Percentiles rank a stretch among this genome's conserved stretches.
Evolutionary conservation across 805 yeast genomes (phyloP).

Genomic region (Monosporozyma servazzii): DNA sequence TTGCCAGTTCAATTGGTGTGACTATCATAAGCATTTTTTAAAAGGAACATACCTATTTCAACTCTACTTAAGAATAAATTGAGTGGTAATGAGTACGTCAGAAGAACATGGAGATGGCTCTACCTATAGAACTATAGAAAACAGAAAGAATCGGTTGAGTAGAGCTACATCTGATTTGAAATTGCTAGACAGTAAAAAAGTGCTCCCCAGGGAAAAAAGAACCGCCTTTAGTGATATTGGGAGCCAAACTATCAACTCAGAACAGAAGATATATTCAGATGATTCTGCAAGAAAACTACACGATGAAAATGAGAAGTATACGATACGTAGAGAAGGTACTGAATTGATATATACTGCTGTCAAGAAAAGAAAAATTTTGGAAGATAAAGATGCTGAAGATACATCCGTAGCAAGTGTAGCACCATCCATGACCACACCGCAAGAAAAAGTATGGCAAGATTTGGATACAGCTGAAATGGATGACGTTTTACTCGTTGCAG

Average conservation of each 20-base stretch:
- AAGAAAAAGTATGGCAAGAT: conserved; percentile 32
- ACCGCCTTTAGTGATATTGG: not conserved
- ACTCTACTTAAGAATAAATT: not conserved
- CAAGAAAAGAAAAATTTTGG: conserved; percentile 7
- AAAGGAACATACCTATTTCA: not conserved
- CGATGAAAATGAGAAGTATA: not conserved
- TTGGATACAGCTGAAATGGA: conserved; percentile 60
- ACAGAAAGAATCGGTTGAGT: not conserved
- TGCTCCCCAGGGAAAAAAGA: not conserved
- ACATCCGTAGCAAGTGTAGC: conserved; percentile 41
- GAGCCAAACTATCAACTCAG: not conserved
- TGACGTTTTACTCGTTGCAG: conserved; percentile 83
- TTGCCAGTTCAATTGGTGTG: not conserved
- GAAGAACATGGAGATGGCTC: not conserved
- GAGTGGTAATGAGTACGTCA: not conserved
- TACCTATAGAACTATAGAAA: not conserved
- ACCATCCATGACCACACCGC: conserved; percentile 34
- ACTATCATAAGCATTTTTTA: not conserved
- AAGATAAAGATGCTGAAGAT: conserved; percentile 1
- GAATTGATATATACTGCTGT: conserved; percentile 5
- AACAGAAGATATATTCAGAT: not conserved
- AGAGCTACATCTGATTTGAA: not conserved
- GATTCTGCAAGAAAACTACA: not conserved
- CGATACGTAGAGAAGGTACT: conserved; percentile 2
- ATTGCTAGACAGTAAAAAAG: not conserved